Evolutionary conservation across 164 flowering plant genomes (phyloP).

Genomic region (Macadamia integrifolia): DNA sequence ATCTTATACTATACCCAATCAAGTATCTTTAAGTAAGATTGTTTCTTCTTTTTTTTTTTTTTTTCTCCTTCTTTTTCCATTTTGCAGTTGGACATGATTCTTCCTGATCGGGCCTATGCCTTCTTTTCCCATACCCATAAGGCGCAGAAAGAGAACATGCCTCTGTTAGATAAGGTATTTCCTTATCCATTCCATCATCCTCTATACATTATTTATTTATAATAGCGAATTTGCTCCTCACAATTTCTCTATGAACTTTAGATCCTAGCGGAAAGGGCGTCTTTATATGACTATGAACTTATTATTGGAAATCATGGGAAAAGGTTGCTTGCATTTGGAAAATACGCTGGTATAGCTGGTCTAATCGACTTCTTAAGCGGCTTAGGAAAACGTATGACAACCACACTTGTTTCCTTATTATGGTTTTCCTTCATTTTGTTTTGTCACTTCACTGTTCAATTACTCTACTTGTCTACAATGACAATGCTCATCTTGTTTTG

Average conservation of each 20-base stretch:
- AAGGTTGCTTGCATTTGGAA: conserved; percentile 91
- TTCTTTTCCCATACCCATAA: conserved; percentile 99
- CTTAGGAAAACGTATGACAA: conserved; percentile 66
- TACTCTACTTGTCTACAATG: not conserved
- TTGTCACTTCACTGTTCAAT: not conserved
- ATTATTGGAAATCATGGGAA: conserved; percentile 85
- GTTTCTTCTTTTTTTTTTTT: not conserved
- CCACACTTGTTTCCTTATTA: not conserved
- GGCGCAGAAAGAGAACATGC: conserved; percentile 97
- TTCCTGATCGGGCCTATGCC: conserved; percentile 83
- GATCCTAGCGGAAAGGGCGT: conserved; percentile 67
- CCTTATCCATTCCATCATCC: not conserved
- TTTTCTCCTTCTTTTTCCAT: not conserved
- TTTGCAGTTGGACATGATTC: conserved; percentile 85
- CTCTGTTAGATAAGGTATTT: conserved; percentile 78
- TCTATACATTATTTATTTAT: not conserved
- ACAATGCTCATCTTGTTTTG: not conserved
- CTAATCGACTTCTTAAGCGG: conserved; percentile 78
- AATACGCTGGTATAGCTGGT: conserved; percentile 97
- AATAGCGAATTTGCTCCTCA: not conserved
- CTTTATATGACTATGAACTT: conserved; percentile 93
- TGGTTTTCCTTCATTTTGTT: not conserved
- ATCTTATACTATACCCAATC: not conserved
- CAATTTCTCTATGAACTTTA: conserved; percentile 18
- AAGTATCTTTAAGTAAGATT: not conserved